Evolutionary conservation across 495 filamentous ascomycete species (phyloP).

Genomic region (Lichenothelia convexa): DNA sequence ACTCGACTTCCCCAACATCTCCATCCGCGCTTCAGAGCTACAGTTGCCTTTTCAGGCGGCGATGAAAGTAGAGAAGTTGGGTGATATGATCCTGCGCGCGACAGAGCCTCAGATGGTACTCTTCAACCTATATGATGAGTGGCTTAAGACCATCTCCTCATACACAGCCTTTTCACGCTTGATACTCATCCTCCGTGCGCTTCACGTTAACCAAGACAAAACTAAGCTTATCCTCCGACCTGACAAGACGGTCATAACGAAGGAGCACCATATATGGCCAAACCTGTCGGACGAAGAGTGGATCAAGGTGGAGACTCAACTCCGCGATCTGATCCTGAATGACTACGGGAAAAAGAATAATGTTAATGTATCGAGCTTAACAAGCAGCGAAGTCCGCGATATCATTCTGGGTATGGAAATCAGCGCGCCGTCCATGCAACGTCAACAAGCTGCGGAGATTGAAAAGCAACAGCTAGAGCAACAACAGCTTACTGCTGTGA

Average conservation of each 20-base stretch:
- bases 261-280: conserved; percentile 99
- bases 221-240: conserved; percentile 94
- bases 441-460: conserved; percentile 96
- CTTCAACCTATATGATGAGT: conserved; percentile 98
- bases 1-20: conserved; percentile 98
- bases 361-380: conserved; percentile 92
- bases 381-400: conserved; percentile 89
- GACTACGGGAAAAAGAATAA: conserved; percentile 99
- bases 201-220: conserved; percentile 97
- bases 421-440: conserved; percentile 90
- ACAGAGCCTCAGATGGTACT: conserved; percentile 99
- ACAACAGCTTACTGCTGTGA: conserved; percentile 89
- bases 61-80: conserved; percentile 99
- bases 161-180: conserved; percentile 97
- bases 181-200: conserved; percentile 81
- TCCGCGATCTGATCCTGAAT: conserved; percentile 90
- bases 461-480: conserved; percentile 98
- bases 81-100: conserved; percentile 95
- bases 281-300: conserved; percentile 88
- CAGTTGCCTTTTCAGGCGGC: conserved; percentile 98
- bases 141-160: conserved; percentile 94
- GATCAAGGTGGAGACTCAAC: conserved; percentile 95
- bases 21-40: conserved; percentile 92
- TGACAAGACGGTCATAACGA: conserved; percentile 95
- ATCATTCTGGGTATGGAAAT: conserved; percentile 99